A percentile compares a stretch with the other conserved stretches of the same genome.
Evolutionary conservation across 2,329 filamentous ascomycete genomes (phyloP).

Genomic region (Fusarium kyushuense): DNA sequence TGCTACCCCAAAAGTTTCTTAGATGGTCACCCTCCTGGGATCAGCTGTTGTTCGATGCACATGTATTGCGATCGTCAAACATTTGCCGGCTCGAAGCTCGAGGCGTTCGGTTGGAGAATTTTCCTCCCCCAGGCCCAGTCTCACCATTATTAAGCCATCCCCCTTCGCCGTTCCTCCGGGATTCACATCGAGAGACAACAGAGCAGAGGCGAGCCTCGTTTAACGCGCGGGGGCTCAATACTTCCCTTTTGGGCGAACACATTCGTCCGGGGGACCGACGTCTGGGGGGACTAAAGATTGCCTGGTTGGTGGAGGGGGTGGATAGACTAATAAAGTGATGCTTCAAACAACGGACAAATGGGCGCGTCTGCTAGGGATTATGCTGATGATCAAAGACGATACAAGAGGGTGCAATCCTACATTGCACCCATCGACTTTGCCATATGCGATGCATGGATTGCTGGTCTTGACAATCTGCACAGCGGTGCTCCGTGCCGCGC

Average conservation of each 20-base stretch:
- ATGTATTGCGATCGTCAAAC: constrained; percentile 9
- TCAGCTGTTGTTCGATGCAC: constrained; percentile 18
- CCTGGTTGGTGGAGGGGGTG: constrained; percentile 41
- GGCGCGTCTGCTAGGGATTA: constrained; percentile 26
- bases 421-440: not conserved
- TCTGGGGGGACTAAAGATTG: constrained; percentile 30
- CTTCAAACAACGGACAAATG: constrained; percentile 39
- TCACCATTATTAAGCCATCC: constrained; percentile 11
- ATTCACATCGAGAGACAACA: constrained; percentile 22
- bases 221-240: constrained; percentile 27
- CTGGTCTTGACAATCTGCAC: not conserved
- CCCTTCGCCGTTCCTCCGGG: constrained; percentile 41
- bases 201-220: constrained; percentile 7
- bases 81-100: constrained; percentile 18
- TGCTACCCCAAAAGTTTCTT: constrained; percentile 9
- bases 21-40: constrained; percentile 6
- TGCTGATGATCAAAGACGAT: constrained; percentile 3
- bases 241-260: constrained; percentile 37
- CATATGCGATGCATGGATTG: constrained; percentile 12
- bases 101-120: constrained; percentile 15
- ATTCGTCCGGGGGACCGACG: constrained; percentile 27
- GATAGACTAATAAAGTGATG: constrained; percentile 30
- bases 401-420: not conserved
- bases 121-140: not conserved
- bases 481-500: constrained; percentile 1